Evolutionary conservation across 2,329 filamentous ascomycete genomes (phyloP).

Genomic region (Beauveria sp.): DNA sequence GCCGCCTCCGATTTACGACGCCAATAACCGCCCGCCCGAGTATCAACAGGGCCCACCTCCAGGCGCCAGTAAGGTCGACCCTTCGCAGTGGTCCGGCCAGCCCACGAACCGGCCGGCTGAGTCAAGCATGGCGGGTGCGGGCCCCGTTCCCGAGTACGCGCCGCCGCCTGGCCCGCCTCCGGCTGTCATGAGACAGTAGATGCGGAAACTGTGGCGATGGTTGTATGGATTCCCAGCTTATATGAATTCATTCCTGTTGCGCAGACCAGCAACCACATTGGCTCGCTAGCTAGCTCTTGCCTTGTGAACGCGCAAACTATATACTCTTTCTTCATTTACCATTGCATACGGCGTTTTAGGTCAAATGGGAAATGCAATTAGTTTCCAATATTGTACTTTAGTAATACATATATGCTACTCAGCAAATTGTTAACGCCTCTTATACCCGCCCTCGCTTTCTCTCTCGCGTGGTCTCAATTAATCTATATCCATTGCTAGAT

Average conservation of each 20-base stretch:
- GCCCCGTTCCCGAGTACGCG: constrained; percentile 20
- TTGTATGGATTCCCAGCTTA: neutral
- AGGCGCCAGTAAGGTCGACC: constrained; percentile 46
- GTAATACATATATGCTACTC: neutral
- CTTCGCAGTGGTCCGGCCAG: constrained; percentile 34
- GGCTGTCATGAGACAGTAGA: constrained; percentile 7
- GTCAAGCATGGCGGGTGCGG: constrained; percentile 15
- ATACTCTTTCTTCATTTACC: neutral
- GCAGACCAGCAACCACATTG: neutral
- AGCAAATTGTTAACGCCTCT: neutral
- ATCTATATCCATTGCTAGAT: constrained; percentile 63
- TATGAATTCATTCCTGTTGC: neutral
- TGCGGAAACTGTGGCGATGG: neutral
- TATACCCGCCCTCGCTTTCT: neutral
- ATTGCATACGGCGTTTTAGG: constrained; percentile 7
- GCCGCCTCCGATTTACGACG: constrained; percentile 52
- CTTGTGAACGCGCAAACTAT: neutral
- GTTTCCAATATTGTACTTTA: neutral
- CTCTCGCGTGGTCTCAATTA: constrained; percentile 19
- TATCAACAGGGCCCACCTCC: constrained; percentile 41
- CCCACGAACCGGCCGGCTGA: constrained; percentile 19
- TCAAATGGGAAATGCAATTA: neutral
- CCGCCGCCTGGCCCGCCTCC: constrained; percentile 45
- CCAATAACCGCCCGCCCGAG: constrained; percentile 43
- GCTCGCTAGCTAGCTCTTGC: neutral